Base-by-base conservation (phyloP, 2,329 filamentous ascomycete genomes). In the Phialophora expanda region DNA sequence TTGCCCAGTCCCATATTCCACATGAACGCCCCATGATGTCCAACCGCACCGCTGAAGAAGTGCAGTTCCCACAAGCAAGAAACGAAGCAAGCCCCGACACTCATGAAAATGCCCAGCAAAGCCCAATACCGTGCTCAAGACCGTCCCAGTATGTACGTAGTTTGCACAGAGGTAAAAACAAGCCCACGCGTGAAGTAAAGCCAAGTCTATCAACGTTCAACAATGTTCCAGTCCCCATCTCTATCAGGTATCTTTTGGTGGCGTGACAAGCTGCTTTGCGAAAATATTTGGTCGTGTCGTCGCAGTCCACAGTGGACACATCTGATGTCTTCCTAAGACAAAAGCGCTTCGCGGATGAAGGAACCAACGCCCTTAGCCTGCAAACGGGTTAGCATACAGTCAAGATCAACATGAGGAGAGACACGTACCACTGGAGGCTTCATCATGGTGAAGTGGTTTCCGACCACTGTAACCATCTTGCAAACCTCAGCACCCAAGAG, bases 371-470 rank as follows among this genome's bases (percentile, higher is more conserved):
- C 71, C 68, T 73, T 73, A 34, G 71, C 71, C 69, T 71, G 54
- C 2, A 44, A 12, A 61, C 8, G 20, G 22, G 58, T 71, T 69
- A 71, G 69, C 38, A 38, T 12, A 14, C 14, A 51, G 22, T 41
- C 54, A 24, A 61, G 26, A 26, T 20, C 11, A 28, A 28, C 9
- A 5, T 44, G 17, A 1, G 26, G 1, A 11, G 11, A 44, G 55
- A 64, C 30, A 73, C 72, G 70, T 71, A 73, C 73, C 56, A 73
- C 72, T 56, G 73, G 73, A 61, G 70, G 71, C 64, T 73, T 71
- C 76, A 79, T 78, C 75, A 80, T 78, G 20, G 74, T 77, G 68
- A 79, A 79, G 66, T 80, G 78, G 72, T 79, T 78, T 38, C 75
- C 76, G 38, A 76, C 70, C 38, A 78, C 65, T 9, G 72, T 74